Base-by-base conservation (phyloP, 2,329 filamentous ascomycete genomes). In the Parastagonospora avenae region DNA sequence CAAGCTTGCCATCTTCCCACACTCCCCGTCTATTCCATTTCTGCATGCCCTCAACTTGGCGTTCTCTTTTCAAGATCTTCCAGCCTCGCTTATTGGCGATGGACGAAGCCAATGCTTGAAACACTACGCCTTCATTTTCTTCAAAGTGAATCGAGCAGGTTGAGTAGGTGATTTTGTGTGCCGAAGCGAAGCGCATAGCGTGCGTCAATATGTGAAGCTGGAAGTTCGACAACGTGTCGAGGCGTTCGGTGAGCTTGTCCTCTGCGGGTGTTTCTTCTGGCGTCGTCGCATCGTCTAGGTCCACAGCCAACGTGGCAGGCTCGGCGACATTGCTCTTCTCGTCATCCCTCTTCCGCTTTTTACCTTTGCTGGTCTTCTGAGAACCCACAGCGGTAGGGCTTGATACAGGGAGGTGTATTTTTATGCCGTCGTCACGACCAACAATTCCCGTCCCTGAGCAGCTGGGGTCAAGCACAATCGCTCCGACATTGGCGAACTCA, bases 401-500 rank as follows among this genome's bases (percentile, higher is more conserved):
- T 46, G 29, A 2, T 27, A 6, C 19, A 4, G 72, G 85, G 2
- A 96, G 78, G 54, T 70, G 71, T 56, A 73, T 87, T 80, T 35
- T 94, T 73, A 57, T 83, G 76, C 4, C 91, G 86, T 92, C 90
- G 62, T 97, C 92, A 15, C 94, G 84, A 2, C 92, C 91, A 19
- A 97, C 85, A 48, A 99, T 99, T 1, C 94, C 94, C 68, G 91
- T 97, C 0, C 94, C 94, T 1, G 92, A 97, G 71, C 94, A 99
- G 70, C 91, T 96, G 0, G 94, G 94, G 69, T 99, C 94, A 2
- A 99, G 81, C 0, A 99, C 80, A 35, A 99, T 78, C 7, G 88
- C 89, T 0, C 86, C 85, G n/a, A 97, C 91, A n/a, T 85, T 77
- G 40, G 76, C 75, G 64, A 88, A 93, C 40, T 82, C 79, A 2